phyloP scores from a whole-genome alignment of 1,139 yeast genomes.

The Hansenula anomala region DNA sequence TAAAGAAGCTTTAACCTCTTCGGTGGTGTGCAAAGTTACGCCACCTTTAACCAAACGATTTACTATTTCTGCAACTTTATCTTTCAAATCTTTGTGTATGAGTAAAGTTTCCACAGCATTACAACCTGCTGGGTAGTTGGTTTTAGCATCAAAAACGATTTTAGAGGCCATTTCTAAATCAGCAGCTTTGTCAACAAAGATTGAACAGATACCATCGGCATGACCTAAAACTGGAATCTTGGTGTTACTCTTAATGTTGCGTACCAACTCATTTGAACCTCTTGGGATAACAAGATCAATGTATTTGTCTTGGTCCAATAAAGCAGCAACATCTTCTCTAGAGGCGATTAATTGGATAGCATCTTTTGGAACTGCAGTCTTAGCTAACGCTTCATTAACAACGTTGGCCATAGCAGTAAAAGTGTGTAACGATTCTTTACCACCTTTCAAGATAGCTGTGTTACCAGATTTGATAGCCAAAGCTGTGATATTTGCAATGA shows the following conservation, averaged over 20 bases:
- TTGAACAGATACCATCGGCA: constrained; percentile 95
- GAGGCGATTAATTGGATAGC: constrained; percentile 86
- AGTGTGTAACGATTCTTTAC: constrained; percentile 85
- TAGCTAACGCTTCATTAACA: constrained; percentile 53
- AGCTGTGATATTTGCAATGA: constrained; percentile 95
- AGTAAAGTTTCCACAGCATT: constrained; percentile 90
- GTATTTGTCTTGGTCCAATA: constrained; percentile 78
- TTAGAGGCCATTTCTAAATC: constrained; percentile 71
- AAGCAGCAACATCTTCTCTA: constrained; percentile 82
- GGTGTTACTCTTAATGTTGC: constrained; percentile 77
- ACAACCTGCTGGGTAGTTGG: constrained; percentile 98
- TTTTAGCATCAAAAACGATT: constrained; percentile 80
- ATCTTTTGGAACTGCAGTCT: constrained; percentile 65
- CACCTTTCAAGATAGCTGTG: constrained; percentile 95
- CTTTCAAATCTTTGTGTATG: constrained; percentile 49
- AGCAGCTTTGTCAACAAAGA: constrained; percentile 74
- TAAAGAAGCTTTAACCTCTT: constrained; percentile 37
- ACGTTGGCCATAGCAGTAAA: constrained; percentile 78
- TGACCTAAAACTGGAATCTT: constrained; percentile 97
- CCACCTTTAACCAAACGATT: constrained; percentile 52
- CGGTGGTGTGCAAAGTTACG: constrained; percentile 68
- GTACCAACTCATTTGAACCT: constrained; percentile 89
- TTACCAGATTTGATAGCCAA: constrained; percentile 93
- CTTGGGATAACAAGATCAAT: constrained; percentile 96
- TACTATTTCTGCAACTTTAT: constrained; percentile 39